Percentiles rank a stretch among this genome's conserved stretches.
Evolutionary conservation across 2,329 filamentous ascomycete genomes (phyloP).

Genomic region (Elsinoe necatrix): DNA sequence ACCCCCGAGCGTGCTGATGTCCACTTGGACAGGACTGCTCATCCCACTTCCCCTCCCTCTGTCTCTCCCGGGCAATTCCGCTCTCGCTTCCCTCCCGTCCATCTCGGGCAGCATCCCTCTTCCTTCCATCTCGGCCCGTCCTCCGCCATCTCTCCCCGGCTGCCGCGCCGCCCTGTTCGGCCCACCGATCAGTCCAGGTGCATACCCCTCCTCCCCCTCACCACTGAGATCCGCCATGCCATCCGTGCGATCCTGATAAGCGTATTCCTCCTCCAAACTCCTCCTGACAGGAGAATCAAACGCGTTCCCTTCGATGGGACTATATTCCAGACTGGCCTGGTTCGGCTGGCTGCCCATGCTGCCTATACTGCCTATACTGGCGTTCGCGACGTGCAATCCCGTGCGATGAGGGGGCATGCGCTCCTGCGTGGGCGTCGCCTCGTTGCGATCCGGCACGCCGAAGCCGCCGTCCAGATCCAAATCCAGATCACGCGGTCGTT

Average conservation of each 20-base stretch:
- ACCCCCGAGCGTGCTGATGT: not conserved
- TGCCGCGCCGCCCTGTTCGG: not conserved
- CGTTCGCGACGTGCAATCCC: not conserved
- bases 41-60: not conserved
- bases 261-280: conserved; percentile 10
- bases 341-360: not conserved
- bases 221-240: not conserved
- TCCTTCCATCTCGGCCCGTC: not conserved
- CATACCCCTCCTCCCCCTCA: conserved; percentile 9
- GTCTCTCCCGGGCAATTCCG: not conserved
- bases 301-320: conserved; percentile 13
- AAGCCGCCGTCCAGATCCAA: conserved; percentile 7
- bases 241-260: not conserved
- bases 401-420: not conserved
- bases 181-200: not conserved
- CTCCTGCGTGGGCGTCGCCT: conserved; percentile 14
- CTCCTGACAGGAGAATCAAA: conserved; percentile 8
- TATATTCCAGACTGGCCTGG: conserved; percentile 12
- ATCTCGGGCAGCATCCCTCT: not conserved
- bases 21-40: conserved; percentile 1
- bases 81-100: not conserved
- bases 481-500: not conserved
- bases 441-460: conserved; percentile 5
- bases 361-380: not conserved
- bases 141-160: no score